Evolutionary conservation across 106 monocot species (phyloP), one percentile per base, ranked within the genome.

Genomic region (Iris macrosiphon): DNA sequence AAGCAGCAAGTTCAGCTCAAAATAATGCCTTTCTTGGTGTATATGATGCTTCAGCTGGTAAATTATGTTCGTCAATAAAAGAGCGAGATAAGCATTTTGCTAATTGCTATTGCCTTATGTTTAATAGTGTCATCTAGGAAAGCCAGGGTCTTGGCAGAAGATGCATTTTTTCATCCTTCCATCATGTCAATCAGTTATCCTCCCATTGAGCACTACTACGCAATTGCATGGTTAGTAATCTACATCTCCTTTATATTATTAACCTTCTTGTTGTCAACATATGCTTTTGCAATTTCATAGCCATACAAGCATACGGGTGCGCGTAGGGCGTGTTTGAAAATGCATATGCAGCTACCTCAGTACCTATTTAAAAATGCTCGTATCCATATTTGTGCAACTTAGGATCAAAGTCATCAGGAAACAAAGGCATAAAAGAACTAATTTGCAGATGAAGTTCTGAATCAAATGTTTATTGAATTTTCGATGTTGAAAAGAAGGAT

Each of bases 131-230:
- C 74, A 4, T 76, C 96, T 60, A 80, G 66, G 28, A 72, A 75
- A 67, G 96, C 96, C 47, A 96, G 90, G 72, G 82, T 82, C 29
- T 78, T 96, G 55, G 85, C 90, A 16, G 96, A 96, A 52, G 83
- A 96, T 78, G 89, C 90, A 45, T 96, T 96, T 65, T 96, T 90
- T 54, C 96, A 96, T 67, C 83, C 96, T 19, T 96, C 96, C 24
- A 70, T 96, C 58, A 90, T 87, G 90, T 96, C 90, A 41, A 87
- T 96, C 57, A 96, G 86, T 59, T 96, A 96, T 75, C 79, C 96
- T 6, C 90, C 96, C 4, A 49, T 80, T 11, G 96, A 96, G 66
- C 96, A 96, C 63, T 90, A 86, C 50, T 86, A 83, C 48, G 86
- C 90, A 2, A 87, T 96, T 96, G 87, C 75, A 96, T 96, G 96